Evolutionary conservation across 805 yeast species (phyloP), one percentile per base, ranked within the genome.

Genomic region (Ogataea henricii): DNA sequence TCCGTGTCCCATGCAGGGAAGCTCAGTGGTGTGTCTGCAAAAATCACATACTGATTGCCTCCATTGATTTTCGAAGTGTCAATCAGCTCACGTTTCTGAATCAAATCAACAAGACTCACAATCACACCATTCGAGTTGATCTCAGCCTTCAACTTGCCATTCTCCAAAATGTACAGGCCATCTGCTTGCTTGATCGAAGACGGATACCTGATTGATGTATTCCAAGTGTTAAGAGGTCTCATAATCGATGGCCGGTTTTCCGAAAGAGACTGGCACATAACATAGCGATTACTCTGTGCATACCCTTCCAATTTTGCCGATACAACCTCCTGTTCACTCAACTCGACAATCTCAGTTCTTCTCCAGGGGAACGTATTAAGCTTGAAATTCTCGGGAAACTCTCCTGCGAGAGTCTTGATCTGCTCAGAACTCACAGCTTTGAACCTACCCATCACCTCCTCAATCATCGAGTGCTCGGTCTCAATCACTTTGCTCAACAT

Each of bases 1-100:
- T 92, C 99, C 0, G 98, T 92, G 64, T 92, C 99, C 99, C 99
- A 92, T 1, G 98, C 98, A 38, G 89, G 96, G 83, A 83, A 92
- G 47, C 78, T 84, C 60, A 89, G 72, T 8, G 99, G 99, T 53
- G 89, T 87, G 64, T 94, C 99, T 55, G 91, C 91, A 59, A 87
- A 87, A 48, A 94, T 62, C 1, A 89, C 82, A 54, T 82, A 82
- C 65, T 87, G 96, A 59, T 90, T 89, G 14, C 91, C 97, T 33
- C 89, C 89, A 14, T 68, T 57, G 9, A 77, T 69, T 20, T 74
- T 70, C 1, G 76, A 68, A 4, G 74, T 51, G 49, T 86, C 89
- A 45, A 94, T 72, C 18, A 86, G 77, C 63, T 92, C 95, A 10
- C 90, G 71, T 46, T 72, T 72, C 46, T 76, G 70, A 2, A 68